Conservation (phyloP, 805 yeast genomes). For the Cyberlindnera mrakii region DNA sequence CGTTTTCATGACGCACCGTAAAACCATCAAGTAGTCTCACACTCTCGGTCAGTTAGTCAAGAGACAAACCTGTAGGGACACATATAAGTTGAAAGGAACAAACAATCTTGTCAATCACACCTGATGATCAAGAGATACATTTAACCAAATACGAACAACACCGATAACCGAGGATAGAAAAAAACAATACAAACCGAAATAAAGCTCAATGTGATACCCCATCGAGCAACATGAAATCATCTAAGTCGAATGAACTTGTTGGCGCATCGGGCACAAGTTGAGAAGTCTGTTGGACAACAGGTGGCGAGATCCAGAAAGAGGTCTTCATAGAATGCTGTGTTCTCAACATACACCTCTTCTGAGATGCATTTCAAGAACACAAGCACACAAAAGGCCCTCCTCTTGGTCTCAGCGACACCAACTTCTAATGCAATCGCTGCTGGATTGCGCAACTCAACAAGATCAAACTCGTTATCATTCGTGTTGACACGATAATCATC, state of each 20-base stretch:
- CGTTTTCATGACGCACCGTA: neutral
- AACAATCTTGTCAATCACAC: neutral
- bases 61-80: neutral
- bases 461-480: slow-evolving; percentile 28
- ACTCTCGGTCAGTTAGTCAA: too few relatives aligned
- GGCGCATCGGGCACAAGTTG: slow-evolving; percentile 28
- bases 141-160: neutral
- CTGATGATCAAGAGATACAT: neutral
- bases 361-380: neutral
- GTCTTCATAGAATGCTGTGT: neutral
- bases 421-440: slow-evolving; percentile 30
- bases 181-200: neutral
- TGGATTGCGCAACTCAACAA: slow-evolving; percentile 42
- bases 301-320: neutral
- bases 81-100: neutral
- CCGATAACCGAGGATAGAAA: neutral
- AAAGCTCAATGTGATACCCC: slow-evolving; percentile 12
- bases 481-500: slow-evolving; percentile 18
- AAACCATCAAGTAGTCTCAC: neutral
- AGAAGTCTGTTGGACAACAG: neutral
- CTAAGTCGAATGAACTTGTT: slow-evolving; percentile 25
- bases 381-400: neutral
- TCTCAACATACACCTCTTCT: neutral
- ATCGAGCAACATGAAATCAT: slow-evolving; percentile 25
- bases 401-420: too few relatives aligned